Base-by-base conservation (phyloP, 2,329 filamentous ascomycete species). In the Sphaerulina musiva region DNA sequence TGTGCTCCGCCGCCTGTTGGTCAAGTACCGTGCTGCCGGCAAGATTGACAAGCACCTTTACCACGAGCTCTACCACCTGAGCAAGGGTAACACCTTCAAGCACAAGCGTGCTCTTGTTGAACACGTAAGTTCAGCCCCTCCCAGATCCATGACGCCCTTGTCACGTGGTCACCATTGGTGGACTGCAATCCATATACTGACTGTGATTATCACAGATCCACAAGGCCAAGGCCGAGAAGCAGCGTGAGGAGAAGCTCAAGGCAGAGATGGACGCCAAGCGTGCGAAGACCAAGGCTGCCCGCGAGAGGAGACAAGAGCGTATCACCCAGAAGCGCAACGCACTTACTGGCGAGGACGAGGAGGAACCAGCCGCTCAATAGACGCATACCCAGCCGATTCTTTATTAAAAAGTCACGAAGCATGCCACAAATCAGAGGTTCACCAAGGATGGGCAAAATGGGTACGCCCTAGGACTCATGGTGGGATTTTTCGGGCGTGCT, bases 1-100 rank as follows among this genome's bases (percentile, higher is more conserved):
- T 80, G 92, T 98, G 76, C 91, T 98, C 80, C 92, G 93, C 76
- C 93, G 93, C 76, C 88, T 98, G 61, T 83, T 98, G 69, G 93
- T 96, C 83, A 97, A 97, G 85, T 98, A 98, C 85, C 93, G 93
- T 79, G 92, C 92, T 78, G 88, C 87, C 73, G 95, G 95, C 79
- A 98, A 98, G 88, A 98, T 98, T 77, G 93, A 98, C 83, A 98
- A 98, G 87, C 93, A 98, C 84, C 90, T 98, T 62, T 98, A 98
- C 86, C 93, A 98, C 85, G 91, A 97, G 82, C 89, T 98, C 69
- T 98, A 98, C 85, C 93, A 96, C 80, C 82, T 95, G 76, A 93
- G 88, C 86, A 98, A 98, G 91, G 95, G 93, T 95, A 98, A 98
- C 87, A 92, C 93, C 77, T 98, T 98, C 88, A 98, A 98, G 91